Base-by-base conservation (phyloP, 208 protist species). In the Zelonia costaricensis region DNA sequence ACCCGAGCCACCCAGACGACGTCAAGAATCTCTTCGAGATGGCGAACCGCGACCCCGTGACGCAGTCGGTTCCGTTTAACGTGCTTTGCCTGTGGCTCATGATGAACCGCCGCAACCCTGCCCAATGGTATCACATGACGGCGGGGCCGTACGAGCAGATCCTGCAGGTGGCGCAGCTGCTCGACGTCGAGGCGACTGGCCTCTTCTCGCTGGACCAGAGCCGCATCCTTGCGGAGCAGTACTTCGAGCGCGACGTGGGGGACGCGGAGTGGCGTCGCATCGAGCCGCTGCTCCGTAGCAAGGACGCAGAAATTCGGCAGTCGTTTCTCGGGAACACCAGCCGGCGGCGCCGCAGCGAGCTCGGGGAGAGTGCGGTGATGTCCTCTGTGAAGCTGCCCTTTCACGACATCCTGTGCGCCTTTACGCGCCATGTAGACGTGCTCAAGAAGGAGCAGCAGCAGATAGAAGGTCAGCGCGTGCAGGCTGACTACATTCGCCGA, bases 151-250 rank as follows among this genome's bases (percentile, higher is more conserved):
- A 88, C 59, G 39, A 59, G 30, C 33, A 53, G 27, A 43, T 88
- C 4, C 53, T 92, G 66, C 52, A 53, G 23, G 70, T 86, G 23
- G 75, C 78, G 0, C 76, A 88, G 31, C 42, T 83, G 31, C 69
- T 85, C 15, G 81, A 88, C 59, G 62, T 55, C 20, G 68, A 82
- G 53, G 69, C 55, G 53, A 84, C 68, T 10, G 85, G 81, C 1
- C 74, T 90, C 20, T 86, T 90, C 49, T 78, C 66, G 9, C 38
- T 78, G 22, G 79, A 82, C 13, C 72, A 90, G 61, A 75, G 70
- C 35, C 66, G 61, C 22, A 48, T 76, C 25, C 47, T 90, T 13
- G 83, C 71, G 1, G 83, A 86, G 59, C 65, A 86, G 62, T 86
- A 86, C 62, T 76, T 82, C 45, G 62, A 76, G 62, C 68, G 83